Evolutionary conservation across 2,329 filamentous ascomycete species (phyloP).

Genomic region (Botrytis paeoniae): DNA sequence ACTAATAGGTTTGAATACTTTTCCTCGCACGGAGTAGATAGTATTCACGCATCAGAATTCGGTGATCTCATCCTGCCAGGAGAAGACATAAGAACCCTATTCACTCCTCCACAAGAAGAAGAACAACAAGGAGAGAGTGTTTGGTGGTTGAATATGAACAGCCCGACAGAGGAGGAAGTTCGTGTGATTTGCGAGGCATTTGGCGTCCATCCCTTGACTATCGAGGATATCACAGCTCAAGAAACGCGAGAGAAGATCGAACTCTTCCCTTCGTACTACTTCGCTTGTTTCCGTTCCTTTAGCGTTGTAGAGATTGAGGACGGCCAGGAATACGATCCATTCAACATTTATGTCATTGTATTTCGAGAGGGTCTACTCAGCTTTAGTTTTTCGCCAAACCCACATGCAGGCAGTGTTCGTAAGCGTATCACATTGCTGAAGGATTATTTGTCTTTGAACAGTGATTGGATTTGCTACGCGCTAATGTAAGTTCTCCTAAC

Average conservation of each 20-base stretch:
- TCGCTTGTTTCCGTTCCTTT: conserved; percentile 95
- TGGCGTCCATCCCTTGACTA: conserved; percentile 89
- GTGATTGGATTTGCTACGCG: conserved; percentile 98
- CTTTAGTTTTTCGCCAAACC: conserved; percentile 87
- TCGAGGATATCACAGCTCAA: conserved; percentile 93
- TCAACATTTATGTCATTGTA: conserved; percentile 95
- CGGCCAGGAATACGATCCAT: conserved; percentile 83
- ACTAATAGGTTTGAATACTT: conserved; percentile 93
- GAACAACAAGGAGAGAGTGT: conserved; percentile 69
- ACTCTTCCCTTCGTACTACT: conserved; percentile 96
- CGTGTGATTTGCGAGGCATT: conserved; percentile 89
- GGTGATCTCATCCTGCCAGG: conserved; percentile 85
- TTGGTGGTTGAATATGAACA: conserved; percentile 98
- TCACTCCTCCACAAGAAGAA: conserved; percentile 64
- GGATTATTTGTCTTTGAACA: conserved; percentile 90
- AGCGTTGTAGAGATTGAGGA: conserved; percentile 72
- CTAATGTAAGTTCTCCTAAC: conserved; percentile 67
- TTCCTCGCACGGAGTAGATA: conserved; percentile 89
- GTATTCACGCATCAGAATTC: conserved; percentile 85
- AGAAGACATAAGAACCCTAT: conserved; percentile 85
- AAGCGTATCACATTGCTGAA: conserved; percentile 89
- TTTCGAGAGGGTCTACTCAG: conserved; percentile 93
- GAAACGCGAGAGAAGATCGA: conserved; percentile 98
- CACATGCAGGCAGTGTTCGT: conserved; percentile 83
- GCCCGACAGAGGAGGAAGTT: conserved; percentile 84